Conservation (phyloP, 2,329 filamentous ascomycete genomes). For the Cytospora leucostoma region DNA sequence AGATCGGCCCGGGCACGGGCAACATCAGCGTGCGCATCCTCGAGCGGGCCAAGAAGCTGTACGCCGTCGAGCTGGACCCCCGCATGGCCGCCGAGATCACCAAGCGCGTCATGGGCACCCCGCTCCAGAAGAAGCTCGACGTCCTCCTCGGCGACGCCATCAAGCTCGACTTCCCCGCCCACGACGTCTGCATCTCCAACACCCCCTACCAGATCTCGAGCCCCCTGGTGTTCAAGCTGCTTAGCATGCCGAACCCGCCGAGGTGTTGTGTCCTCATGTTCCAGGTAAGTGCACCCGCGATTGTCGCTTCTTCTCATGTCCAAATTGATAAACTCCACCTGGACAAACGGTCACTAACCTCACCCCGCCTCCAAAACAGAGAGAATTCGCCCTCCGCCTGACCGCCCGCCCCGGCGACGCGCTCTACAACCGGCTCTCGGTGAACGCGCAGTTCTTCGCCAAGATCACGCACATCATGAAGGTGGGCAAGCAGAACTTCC, state of each 20-base stretch:
- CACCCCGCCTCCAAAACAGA: constrained; percentile 68
- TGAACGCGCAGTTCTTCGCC: constrained; percentile 90
- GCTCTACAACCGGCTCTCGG: constrained; percentile 85
- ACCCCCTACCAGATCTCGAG: constrained; percentile 70
- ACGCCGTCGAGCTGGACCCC: constrained; percentile 90
- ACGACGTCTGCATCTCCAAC: constrained; percentile 81
- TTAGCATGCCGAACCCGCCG: constrained; percentile 79
- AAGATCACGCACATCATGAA: constrained; percentile 76
- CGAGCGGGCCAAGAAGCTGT: constrained; percentile 77
- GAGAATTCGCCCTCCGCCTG: constrained; percentile 88
- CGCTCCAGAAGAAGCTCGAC: constrained; percentile 80
- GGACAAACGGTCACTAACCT: constrained; percentile 51
- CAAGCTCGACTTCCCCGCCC: constrained; percentile 72
- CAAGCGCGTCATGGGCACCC: constrained; percentile 88
- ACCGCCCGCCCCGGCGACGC: constrained; percentile 87
- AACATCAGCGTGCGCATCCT: constrained; percentile 87
- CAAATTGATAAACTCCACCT: constrained; percentile 42
- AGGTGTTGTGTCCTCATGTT: constrained; percentile 90
- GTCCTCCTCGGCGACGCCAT: constrained; percentile 91
- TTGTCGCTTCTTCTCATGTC: no score
- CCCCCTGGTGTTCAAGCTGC: constrained; percentile 83
- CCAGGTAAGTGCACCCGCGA: constrained; percentile 50
- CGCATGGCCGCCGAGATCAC: constrained; percentile 48
- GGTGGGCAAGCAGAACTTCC: constrained; percentile 95
- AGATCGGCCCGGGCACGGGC: constrained; percentile 88